Conservation (phyloP, 495 filamentous ascomycete species). For the Hyaloscypha variabilis region DNA sequence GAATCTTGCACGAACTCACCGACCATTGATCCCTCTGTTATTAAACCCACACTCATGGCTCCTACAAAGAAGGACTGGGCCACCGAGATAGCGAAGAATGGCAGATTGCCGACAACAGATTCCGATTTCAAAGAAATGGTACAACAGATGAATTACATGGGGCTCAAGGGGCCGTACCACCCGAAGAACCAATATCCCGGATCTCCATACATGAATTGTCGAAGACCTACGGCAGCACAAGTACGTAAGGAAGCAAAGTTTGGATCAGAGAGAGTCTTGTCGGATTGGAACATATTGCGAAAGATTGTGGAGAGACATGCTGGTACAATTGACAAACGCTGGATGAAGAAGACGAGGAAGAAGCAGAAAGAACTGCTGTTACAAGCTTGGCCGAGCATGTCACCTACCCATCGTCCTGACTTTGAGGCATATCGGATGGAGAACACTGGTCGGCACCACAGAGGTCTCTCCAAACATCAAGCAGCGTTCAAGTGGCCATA, state of each 20-base stretch:
- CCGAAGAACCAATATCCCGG: neutral
- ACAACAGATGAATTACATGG: neutral
- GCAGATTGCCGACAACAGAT: neutral
- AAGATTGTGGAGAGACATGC: slow-evolving; percentile 43
- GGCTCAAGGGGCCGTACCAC: neutral
- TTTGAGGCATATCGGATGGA: neutral
- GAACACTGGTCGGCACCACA: neutral
- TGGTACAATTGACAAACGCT: slow-evolving; percentile 42
- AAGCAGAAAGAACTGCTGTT: slow-evolving; percentile 40
- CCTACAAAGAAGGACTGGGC: too few relatives aligned
- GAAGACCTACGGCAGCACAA: neutral
- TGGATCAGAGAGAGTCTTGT: slow-evolving; percentile 25
- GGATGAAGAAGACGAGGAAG: slow-evolving; percentile 44
- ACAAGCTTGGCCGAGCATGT: slow-evolving; percentile 24
- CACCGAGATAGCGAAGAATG: too few relatives aligned
- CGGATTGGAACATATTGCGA: slow-evolving; percentile 30
- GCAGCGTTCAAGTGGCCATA: slow-evolving; percentile 52
- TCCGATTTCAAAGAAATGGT: neutral
- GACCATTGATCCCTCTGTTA: too few relatives aligned
- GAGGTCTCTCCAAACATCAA: slow-evolving; percentile 24
- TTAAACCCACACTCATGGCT: too few relatives aligned
- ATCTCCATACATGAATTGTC: neutral
- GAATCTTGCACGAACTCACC: too few relatives aligned
- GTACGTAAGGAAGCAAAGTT: slow-evolving; percentile 2
- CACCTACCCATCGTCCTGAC: slow-evolving; percentile 3